phyloP scores from a whole-genome alignment of 2,329 filamentous ascomycete species.

The Penicillium sp. region DNA sequence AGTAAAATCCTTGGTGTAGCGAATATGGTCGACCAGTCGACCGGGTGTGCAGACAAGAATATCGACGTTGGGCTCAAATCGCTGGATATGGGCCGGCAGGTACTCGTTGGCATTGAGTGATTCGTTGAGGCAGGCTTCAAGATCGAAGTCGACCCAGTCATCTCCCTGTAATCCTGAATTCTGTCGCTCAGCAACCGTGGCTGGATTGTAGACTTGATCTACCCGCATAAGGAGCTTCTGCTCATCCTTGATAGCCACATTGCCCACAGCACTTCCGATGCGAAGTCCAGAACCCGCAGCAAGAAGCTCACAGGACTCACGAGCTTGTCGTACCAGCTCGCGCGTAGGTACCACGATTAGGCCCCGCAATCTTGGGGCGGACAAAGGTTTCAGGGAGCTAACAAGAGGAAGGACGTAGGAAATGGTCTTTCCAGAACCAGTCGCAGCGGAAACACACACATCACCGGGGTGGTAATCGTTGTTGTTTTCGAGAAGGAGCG shows the following conservation, averaged over 20 bases:
- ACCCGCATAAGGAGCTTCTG: conserved; percentile 58
- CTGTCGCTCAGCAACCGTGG: conserved; percentile 49
- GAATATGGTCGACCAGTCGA: conserved; percentile 83
- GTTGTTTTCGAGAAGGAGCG: conserved; percentile 65
- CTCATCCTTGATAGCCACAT: conserved; percentile 64
- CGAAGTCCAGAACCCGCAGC: conserved; percentile 66
- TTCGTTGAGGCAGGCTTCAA: conserved; percentile 44
- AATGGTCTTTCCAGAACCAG: conserved; percentile 91
- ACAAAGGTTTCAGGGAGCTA: conserved; percentile 62
- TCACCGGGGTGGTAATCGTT: conserved; percentile 64
- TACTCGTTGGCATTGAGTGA: conserved; percentile 36
- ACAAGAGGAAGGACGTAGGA: conserved; percentile 86
- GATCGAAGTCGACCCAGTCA: conserved; percentile 46
- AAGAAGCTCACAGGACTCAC: conserved; percentile 70
- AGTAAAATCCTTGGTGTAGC: conserved; percentile 74
- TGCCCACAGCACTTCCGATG: conserved; percentile 78
- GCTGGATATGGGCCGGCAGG: conserved; percentile 59
- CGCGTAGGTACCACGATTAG: conserved; percentile 85
- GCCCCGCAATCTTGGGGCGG: conserved; percentile 64
- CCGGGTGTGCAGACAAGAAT: conserved; percentile 89
- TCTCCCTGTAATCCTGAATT: conserved; percentile 40
- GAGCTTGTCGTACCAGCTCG: conserved; percentile 82
- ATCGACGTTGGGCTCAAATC: conserved; percentile 70
- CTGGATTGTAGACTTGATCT: conserved; percentile 64
- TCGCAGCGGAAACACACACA: conserved; percentile 84